Evolutionary conservation across 2,329 filamentous ascomycete genomes (phyloP), one percentile per base, ranked within the genome.

Genomic region (Eutypa lata): DNA sequence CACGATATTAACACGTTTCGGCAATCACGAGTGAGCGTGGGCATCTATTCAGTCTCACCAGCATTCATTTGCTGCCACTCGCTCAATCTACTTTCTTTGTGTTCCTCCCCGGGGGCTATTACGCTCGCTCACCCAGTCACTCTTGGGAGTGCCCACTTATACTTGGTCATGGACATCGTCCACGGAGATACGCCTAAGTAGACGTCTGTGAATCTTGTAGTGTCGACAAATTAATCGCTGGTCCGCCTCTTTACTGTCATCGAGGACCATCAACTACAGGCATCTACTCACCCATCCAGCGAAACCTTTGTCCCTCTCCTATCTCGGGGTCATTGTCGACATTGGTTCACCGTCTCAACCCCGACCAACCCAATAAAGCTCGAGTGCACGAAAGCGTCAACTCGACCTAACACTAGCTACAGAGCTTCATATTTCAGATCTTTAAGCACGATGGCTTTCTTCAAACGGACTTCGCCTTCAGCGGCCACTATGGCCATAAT

Each of bases 401-500:
- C 13, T 54, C 55, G 55, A 61, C 45, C n/a, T 52, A 6, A 37
- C 31, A 40, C 7, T 53, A 19, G 28, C 24, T 38, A 42, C 33
- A 58, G 54, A 54, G 51, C 33, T 42, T 51, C 42, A 31, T 31
- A 31, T 10, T 40, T 52, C 49, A 38, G 51, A 28, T 38, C 52
- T 47, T 28, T 42, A 22, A 42, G 43, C 52, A 55, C 35, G 44
- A 68, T 68, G 65, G 50, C 54, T 57, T 53, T 52, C 50, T 56
- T 51, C 28, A 54, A 48, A 47, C 57, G 49, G 54, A 49, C 53
- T 16, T 35, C 57, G 51, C 58, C 61, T 35, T 57, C 63, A 11
- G 33, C 57, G 57, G 61, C 57, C 54, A 49, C 57, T 7, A n/a
- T 63, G 28, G 55, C 59, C 48, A 42, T 65, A 19, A 38, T 64